Evolutionary conservation across 1,139 yeast genomes (phyloP).

Genomic region (Suhomyces yuchorum): DNA sequence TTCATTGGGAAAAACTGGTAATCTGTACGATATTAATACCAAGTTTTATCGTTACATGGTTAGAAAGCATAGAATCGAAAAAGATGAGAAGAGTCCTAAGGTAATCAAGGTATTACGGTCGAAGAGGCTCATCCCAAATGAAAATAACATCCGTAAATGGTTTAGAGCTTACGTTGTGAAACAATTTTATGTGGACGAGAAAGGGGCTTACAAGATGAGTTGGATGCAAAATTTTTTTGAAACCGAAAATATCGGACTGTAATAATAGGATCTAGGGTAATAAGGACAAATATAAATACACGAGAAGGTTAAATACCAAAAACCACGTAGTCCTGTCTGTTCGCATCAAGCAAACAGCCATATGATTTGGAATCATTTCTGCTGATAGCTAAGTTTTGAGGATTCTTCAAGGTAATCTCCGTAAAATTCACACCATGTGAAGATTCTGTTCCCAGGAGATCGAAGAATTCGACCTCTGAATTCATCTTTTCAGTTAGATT

Average conservation of each 20-base stretch:
- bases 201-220: conserved; percentile 23
- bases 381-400: conserved; percentile 32
- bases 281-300: no score
- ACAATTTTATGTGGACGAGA: conserved; percentile 33
- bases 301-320: conserved; percentile 18
- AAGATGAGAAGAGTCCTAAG: conserved; percentile 18
- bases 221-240: conserved; percentile 32
- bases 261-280: not conserved
- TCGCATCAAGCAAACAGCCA: conserved; percentile 46
- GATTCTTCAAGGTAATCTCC: conserved; percentile 17
- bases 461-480: not conserved
- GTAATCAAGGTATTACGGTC: conserved; percentile 24
- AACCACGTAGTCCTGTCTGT: conserved; percentile 40
- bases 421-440: not conserved
- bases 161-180: conserved; percentile 33
- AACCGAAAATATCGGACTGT: conserved; percentile 5
- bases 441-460: not conserved
- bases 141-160: conserved; percentile 32
- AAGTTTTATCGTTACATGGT: conserved; percentile 33
- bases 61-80: conserved; percentile 23
- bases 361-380: conserved; percentile 21
- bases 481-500: conserved; percentile 13
- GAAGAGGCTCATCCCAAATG: conserved; percentile 35
- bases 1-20: conserved; percentile 15
- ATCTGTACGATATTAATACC: conserved; percentile 25